A percentile compares a stretch with the other conserved stretches of the same genome.
These are phyloP conservation scores for Baorangia bicolor DNA, from an alignment of 768 basidiomycete genomes.

Conservation along the genomic window DNA sequence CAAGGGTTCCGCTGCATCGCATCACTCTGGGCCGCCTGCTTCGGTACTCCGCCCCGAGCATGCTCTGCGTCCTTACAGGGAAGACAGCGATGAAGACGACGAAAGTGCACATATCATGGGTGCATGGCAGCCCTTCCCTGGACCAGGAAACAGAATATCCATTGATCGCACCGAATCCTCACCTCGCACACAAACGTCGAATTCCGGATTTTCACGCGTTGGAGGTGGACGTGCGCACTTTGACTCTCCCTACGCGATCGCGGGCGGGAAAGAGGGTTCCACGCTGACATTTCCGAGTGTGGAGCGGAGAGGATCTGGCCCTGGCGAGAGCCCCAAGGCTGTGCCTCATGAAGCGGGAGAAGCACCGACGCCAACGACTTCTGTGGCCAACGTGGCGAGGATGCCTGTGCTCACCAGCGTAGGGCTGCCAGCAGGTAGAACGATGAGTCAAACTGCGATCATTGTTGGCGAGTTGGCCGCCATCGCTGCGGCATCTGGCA, in stretches of 20 bases:
- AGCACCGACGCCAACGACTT: slow-evolving; percentile 51
- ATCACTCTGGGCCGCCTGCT: slow-evolving; percentile 53
- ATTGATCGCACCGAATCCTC: slow-evolving; percentile 27
- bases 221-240: slow-evolving; percentile 87
- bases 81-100: slow-evolving; percentile 75
- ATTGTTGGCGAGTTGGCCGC: slow-evolving; percentile 59
- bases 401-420: slow-evolving; percentile 34
- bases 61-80: slow-evolving; percentile 69
- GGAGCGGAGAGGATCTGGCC: slow-evolving; percentile 39
- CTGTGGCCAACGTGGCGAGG: slow-evolving; percentile 45
- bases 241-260: slow-evolving; percentile 81
- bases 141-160: slow-evolving; percentile 29
- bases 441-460: slow-evolving; percentile 81
- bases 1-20: slow-evolving; percentile 33
- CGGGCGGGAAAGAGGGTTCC: slow-evolving; percentile 46
- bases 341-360: slow-evolving; percentile 38
- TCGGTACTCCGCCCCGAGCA: slow-evolving; percentile 80
- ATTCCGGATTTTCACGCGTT: slow-evolving; percentile 80
- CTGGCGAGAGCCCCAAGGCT: slow-evolving; percentile 20
- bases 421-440: slow-evolving; percentile 60
- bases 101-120: slow-evolving; percentile 84
- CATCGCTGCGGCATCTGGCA: slow-evolving; percentile 19
- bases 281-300: slow-evolving; percentile 68
- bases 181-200: slow-evolving; percentile 29
- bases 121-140: slow-evolving; percentile 82